Percentiles rank a stretch among this genome's conserved stretches.
phyloP scores from a whole-genome alignment of 768 basidiomycete genomes.

The Xerocomellus dryophilus region DNA sequence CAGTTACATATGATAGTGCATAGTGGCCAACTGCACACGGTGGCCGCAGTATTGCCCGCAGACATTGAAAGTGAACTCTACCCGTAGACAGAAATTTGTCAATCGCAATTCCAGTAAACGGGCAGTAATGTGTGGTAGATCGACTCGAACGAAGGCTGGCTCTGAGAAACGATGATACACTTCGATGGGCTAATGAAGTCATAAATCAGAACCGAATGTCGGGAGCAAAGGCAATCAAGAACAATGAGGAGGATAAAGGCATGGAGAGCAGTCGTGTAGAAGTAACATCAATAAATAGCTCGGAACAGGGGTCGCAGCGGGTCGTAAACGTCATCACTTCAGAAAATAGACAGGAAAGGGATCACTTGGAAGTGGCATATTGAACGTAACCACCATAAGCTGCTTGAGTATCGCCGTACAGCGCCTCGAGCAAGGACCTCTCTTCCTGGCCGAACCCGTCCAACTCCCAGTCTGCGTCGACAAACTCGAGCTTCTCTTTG shows the following conservation, averaged over 20 bases:
- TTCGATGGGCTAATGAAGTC: too few relatives aligned
- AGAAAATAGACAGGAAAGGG: background rate
- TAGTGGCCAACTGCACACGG: too few relatives aligned
- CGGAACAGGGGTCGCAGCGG: background rate
- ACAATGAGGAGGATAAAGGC: background rate
- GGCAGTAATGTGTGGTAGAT: too few relatives aligned
- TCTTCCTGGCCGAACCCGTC: constrained; percentile 15
- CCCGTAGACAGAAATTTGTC: too few relatives aligned
- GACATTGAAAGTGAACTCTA: too few relatives aligned
- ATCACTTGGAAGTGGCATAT: constrained; percentile 8
- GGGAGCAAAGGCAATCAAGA: too few relatives aligned
- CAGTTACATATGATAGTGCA: too few relatives aligned
- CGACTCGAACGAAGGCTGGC: too few relatives aligned
- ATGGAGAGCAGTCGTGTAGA: background rate
- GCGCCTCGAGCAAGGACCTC: constrained; percentile 18
- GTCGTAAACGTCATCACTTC: background rate
- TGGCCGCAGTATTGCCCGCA: too few relatives aligned
- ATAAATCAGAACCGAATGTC: too few relatives aligned
- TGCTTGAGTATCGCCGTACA: constrained; percentile 22
- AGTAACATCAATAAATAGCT: background rate
- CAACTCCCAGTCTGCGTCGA: constrained; percentile 22
- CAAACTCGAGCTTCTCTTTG: constrained; percentile 26
- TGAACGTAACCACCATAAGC: constrained; percentile 27
- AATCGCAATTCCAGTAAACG: too few relatives aligned
- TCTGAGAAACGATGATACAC: too few relatives aligned